Conservation (phyloP, 192 early-diverging fungal genomes). For the Linnemannia hyalina region DNA sequence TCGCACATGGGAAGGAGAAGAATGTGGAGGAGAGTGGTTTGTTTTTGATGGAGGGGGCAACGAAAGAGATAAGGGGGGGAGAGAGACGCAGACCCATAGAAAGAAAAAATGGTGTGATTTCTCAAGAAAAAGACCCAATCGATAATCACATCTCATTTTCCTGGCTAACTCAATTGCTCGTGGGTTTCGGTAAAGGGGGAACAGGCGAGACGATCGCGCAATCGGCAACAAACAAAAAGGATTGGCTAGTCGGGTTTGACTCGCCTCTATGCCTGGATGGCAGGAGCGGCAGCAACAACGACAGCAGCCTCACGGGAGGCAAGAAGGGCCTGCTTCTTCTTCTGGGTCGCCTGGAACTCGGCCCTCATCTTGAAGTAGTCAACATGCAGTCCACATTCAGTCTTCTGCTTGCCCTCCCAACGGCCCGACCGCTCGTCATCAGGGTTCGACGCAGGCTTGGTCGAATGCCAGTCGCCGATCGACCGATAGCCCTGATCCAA, state of each 20-base stretch:
- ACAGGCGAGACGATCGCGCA: not conserved
- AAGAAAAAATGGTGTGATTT: slow-evolving; percentile 5
- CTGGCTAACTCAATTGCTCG: not conserved
- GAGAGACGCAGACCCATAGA: not conserved
- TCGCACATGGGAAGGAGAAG: not conserved
- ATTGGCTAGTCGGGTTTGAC: not conserved
- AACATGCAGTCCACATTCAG: slow-evolving; percentile 97
- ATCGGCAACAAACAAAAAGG: not conserved
- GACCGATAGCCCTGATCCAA: slow-evolving; percentile 93
- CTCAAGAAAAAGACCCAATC: not conserved
- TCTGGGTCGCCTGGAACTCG: slow-evolving; percentile 80
- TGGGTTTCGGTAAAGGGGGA: not conserved
- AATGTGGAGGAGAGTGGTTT: not conserved
- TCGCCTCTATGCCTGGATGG: not conserved
- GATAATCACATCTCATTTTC: not conserved
- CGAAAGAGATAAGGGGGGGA: not conserved
- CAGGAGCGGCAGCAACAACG: not conserved
- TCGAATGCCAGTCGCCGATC: slow-evolving; percentile 95
- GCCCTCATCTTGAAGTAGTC: slow-evolving; percentile 96
- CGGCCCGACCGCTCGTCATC: slow-evolving; percentile 89
- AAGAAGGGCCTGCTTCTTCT: slow-evolving; percentile 70
- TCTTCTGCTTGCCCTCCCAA: slow-evolving; percentile 90
- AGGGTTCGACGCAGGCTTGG: slow-evolving; percentile 71
- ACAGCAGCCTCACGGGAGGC: slow-evolving; percentile 16
- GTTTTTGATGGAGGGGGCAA: not conserved